Evolutionary conservation across 306 rosid genomes (phyloP).

Genomic region (Vigna nakashimae): DNA sequence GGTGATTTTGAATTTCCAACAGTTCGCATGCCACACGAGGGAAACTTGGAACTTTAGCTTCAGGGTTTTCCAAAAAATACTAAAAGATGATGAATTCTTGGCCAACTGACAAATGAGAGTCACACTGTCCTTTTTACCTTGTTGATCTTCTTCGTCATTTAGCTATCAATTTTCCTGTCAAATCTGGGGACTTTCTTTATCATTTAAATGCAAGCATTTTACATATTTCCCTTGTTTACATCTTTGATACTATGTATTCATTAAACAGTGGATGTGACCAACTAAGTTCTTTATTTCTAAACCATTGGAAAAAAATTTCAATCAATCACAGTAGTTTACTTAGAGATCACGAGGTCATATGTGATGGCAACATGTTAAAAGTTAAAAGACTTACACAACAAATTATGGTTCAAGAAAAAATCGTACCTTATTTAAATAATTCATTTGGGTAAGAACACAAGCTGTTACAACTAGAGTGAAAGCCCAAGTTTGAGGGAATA

Average conservation of each 20-base stretch:
- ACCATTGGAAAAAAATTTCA: not conserved
- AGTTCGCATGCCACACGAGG: slow-evolving; percentile 14
- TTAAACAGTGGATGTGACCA: slow-evolving; percentile 9
- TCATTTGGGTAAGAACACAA: slow-evolving; percentile 98
- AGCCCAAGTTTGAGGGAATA: slow-evolving; percentile 95
- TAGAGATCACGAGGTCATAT: slow-evolving; percentile 7
- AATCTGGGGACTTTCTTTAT: not conserved
- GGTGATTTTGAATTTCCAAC: slow-evolving; percentile 15
- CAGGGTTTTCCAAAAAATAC: slow-evolving; percentile 15
- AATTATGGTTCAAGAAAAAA: slow-evolving; percentile 33
- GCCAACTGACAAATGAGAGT: not conserved
- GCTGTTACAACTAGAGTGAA: slow-evolving; percentile 78
- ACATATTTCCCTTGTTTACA: not conserved
- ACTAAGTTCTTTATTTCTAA: not conserved
- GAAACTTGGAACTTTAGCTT: not conserved
- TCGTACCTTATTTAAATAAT: slow-evolving; percentile 92
- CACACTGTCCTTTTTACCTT: not conserved
- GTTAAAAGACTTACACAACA: not conserved
- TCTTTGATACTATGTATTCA: slow-evolving; percentile 13
- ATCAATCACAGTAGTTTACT: slow-evolving; percentile 24
- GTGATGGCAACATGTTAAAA: not conserved
- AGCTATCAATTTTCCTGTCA: slow-evolving; percentile 2
- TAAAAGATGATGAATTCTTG: not conserved
- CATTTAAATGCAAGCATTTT: slow-evolving; percentile 22
- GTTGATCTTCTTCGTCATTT: not conserved